Conservation (phyloP, 2,329 filamentous ascomycete genomes). For the Fusarium sp. region DNA sequence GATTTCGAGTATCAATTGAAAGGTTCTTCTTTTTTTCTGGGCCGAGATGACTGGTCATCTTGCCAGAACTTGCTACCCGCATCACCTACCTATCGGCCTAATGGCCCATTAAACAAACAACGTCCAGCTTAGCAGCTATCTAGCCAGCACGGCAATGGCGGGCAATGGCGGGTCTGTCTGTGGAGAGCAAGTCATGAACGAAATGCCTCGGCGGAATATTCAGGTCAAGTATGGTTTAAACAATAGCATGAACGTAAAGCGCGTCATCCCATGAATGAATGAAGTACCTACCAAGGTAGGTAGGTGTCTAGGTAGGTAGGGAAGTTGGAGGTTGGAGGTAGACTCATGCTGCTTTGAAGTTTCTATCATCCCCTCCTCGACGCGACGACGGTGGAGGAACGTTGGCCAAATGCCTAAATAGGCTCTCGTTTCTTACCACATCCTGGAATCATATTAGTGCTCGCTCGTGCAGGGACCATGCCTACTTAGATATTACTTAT, state of each 20-base stretch:
- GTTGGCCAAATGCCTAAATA: constrained; percentile 18
- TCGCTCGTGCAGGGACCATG: constrained; percentile 22
- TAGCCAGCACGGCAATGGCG: constrained; percentile 13
- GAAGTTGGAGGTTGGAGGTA: not conserved
- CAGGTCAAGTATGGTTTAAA: constrained; percentile 11
- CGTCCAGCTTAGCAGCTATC: not conserved
- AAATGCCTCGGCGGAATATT: constrained; percentile 21
- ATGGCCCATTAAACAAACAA: not conserved
- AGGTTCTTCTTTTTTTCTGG: constrained; percentile 22
- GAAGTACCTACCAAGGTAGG: not conserved
- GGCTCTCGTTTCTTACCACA: constrained; percentile 35
- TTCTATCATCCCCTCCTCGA: constrained; percentile 7
- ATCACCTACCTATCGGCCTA: constrained; percentile 8
- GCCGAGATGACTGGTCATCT: constrained; percentile 42
- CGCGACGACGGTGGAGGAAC: constrained; percentile 5
- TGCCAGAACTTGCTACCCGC: constrained; percentile 18
- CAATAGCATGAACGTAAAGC: not conserved
- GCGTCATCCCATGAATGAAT: not conserved
- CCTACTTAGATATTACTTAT: constrained; percentile 1
- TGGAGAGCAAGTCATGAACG: constrained; percentile 28
- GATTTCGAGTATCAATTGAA: constrained; percentile 34
- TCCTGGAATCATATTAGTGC: constrained; percentile 32
- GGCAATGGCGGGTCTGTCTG: constrained; percentile 32
- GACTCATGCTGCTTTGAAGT: constrained; percentile 28
- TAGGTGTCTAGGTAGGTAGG: not conserved